Percentiles rank a stretch among this genome's conserved stretches.
Evolutionary conservation across 2,329 filamentous ascomycete species (phyloP).

Genomic region (Alternaria sp.): DNA sequence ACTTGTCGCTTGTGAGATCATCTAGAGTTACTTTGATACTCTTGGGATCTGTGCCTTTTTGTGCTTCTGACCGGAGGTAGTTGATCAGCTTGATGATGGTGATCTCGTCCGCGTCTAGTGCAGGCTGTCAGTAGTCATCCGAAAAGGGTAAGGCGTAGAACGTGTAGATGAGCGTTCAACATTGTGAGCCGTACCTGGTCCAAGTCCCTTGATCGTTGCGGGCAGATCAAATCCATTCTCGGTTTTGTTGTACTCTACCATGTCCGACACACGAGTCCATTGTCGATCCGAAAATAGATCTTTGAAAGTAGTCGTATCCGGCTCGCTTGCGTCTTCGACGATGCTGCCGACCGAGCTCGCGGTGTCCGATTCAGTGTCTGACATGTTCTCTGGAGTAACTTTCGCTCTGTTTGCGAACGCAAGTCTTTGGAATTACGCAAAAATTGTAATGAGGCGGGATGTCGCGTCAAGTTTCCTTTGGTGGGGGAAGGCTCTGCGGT

Average conservation of each 20-base stretch:
- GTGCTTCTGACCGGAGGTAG: slow-evolving; percentile 54
- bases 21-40: slow-evolving; percentile 62
- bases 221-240: slow-evolving; percentile 39
- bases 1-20: slow-evolving; percentile 76
- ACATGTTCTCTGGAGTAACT: slow-evolving; percentile 20
- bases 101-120: slow-evolving; percentile 40
- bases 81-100: slow-evolving; percentile 52
- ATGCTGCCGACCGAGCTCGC: slow-evolving; percentile 45
- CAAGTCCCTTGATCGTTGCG: slow-evolving; percentile 36
- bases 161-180: neutral
- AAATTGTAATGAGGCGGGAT: neutral
- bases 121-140: slow-evolving; percentile 21
- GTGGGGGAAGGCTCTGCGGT: slow-evolving; percentile 29
- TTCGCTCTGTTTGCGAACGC: neutral
- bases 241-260: slow-evolving; percentile 36
- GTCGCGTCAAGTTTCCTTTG: slow-evolving; percentile 12
- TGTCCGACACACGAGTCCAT: slow-evolving; percentile 33
- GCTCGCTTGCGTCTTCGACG: slow-evolving; percentile 44
- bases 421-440: neutral
- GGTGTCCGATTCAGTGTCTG: slow-evolving; percentile 38
- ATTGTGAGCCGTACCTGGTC: slow-evolving; percentile 29
- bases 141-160: slow-evolving; percentile 21
- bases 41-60: slow-evolving; percentile 52
- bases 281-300: slow-evolving; percentile 46
- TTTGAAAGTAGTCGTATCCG: slow-evolving; percentile 45